Percentiles rank a stretch among this genome's conserved stretches.
These are phyloP conservation scores for Chaetomiaceae sp. DNA, from an alignment of 2,329 filamentous ascomycete genomes.

Conservation along the genomic window DNA sequence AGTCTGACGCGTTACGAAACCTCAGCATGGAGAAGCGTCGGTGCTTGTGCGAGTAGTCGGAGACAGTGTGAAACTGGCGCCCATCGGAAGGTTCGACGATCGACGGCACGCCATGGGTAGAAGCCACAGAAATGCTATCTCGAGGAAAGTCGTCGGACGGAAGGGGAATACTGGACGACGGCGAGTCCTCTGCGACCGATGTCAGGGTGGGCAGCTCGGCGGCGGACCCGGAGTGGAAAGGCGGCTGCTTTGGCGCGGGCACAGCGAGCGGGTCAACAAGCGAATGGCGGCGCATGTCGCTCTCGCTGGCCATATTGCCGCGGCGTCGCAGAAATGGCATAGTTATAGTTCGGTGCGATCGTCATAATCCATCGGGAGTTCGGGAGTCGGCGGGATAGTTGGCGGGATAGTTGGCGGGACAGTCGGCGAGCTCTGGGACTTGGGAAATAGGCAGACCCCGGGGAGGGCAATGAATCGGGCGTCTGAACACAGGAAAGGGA, in stretches of 20 bases:
- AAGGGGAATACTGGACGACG: conserved; percentile 27
- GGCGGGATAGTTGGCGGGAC: too few species aligned
- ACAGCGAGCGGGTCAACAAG: conserved; percentile 33
- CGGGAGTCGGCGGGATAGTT: conserved; percentile 6
- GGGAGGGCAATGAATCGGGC: too few species aligned
- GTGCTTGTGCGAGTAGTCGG: conserved; percentile 53
- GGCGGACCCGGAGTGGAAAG: conserved; percentile 24
- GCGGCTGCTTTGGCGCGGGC: conserved; percentile 23
- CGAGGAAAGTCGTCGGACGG: conserved; percentile 31
- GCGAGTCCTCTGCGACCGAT: conserved; percentile 23
- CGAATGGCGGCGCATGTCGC: conserved; percentile 53
- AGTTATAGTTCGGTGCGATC: conserved; percentile 29
- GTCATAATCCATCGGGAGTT: conserved; percentile 26
- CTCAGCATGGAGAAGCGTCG: conserved; percentile 68
- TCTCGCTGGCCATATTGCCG: conserved; percentile 56
- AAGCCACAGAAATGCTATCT: conserved; percentile 29
- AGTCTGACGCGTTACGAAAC: conserved; percentile 89
- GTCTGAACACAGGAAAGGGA: too few species aligned
- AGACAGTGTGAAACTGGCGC: conserved; percentile 47
- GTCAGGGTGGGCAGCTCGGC: conserved; percentile 26
- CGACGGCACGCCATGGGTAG: conserved; percentile 24
- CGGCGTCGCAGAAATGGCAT: conserved; percentile 61
- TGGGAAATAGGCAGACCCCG: conserved; percentile 9
- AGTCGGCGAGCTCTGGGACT: conserved; percentile 6
- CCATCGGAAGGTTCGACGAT: conserved; percentile 31